Conservation (phyloP, 2,329 filamentous ascomycete species). For the Claviceps cyperi region DNA sequence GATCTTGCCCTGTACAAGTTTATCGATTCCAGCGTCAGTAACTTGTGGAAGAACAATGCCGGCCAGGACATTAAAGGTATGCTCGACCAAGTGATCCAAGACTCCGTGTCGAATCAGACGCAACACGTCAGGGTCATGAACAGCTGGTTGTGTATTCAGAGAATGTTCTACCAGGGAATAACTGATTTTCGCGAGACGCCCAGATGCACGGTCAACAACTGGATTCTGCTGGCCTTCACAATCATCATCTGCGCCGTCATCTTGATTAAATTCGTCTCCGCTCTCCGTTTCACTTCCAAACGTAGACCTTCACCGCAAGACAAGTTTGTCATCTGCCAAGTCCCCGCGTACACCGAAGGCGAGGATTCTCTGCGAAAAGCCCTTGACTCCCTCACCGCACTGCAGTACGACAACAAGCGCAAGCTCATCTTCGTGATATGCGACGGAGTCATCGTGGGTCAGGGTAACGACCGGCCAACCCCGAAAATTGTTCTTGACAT, state of each 20-base stretch:
- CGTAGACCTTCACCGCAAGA: conserved; percentile 80
- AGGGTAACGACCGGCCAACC: conserved; percentile 89
- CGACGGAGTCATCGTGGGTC: conserved; percentile 91
- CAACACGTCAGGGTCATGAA: conserved; percentile 38
- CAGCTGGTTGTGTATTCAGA: conserved; percentile 67
- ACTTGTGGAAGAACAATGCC: conserved; percentile 58
- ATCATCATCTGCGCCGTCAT: conserved; percentile 71
- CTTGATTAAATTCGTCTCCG: conserved; percentile 76
- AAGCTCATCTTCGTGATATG: conserved; percentile 95
- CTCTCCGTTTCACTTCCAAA: conserved; percentile 87
- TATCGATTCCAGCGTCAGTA: conserved; percentile 51
- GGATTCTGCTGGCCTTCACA: conserved; percentile 77
- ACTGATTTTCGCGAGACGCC: conserved; percentile 69
- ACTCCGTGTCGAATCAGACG: conserved; percentile 36
- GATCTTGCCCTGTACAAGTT: conserved; percentile 49
- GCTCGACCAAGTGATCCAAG: conserved; percentile 41
- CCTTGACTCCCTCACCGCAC: conserved; percentile 81
- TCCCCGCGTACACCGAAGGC: conserved; percentile 94
- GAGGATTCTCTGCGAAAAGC: conserved; percentile 90
- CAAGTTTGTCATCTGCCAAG: conserved; percentile 97
- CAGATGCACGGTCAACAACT: conserved; percentile 78
- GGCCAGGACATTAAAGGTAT: conserved; percentile 62
- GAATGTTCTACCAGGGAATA: conserved; percentile 69
- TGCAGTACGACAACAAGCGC: conserved; percentile 96
- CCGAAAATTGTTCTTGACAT: conserved; percentile 97